phyloP scores from a whole-genome alignment of 108 stramenopile species.

The Pelagomonas calceolata region DNA sequence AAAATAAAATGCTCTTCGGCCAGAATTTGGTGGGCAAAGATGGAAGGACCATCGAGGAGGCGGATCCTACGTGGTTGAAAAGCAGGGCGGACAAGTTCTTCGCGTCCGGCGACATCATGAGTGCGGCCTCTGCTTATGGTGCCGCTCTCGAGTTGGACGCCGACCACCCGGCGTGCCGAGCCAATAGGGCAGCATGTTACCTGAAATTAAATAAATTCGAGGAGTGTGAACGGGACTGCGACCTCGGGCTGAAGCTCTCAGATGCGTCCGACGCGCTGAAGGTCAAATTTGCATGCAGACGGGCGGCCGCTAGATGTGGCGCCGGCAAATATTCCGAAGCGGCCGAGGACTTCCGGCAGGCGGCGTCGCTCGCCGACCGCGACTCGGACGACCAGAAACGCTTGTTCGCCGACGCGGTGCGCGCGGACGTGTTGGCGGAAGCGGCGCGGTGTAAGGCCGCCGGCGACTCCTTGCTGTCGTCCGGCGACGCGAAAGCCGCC shows the following conservation, averaged over 20 bases:
- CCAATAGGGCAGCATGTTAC: conserved; percentile 40
- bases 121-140: conserved; percentile 42
- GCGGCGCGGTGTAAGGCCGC: neutral
- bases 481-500: neutral
- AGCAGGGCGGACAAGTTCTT: conserved; percentile 45
- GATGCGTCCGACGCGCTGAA: neutral
- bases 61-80: conserved; percentile 41
- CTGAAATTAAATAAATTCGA: conserved; percentile 16
- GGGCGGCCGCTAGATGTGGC: neutral
- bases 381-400: neutral
- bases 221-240: conserved; percentile 38
- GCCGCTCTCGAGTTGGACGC: conserved; percentile 33
- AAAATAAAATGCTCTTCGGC: conserved; percentile 21
- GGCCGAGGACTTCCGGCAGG: neutral
- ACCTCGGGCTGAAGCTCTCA: conserved; percentile 12
- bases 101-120: conserved; percentile 27
- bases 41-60: conserved; percentile 24
- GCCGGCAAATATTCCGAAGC: neutral
- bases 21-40: conserved; percentile 3
- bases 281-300: neutral
- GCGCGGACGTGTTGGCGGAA: neutral
- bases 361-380: neutral
- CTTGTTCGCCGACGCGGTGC: neutral
- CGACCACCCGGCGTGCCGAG: conserved; percentile 9
- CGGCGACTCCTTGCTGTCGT: neutral